Conservation (phyloP, 306 rosid genomes). For the Prunus mume region DNA sequence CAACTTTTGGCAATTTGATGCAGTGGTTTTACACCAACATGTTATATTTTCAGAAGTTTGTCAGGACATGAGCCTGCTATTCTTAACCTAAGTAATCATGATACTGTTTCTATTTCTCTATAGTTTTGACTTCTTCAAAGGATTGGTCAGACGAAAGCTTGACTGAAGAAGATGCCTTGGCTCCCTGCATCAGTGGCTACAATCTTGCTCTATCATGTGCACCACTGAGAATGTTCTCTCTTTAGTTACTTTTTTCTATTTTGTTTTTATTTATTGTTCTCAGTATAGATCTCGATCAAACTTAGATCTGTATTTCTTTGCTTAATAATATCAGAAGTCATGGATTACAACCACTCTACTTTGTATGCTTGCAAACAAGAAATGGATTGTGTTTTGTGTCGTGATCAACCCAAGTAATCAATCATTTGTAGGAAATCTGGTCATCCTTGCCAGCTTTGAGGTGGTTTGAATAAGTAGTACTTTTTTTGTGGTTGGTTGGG, state of each 20-base stretch:
- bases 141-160: slow-evolving; percentile 70
- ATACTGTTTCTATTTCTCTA: slow-evolving; percentile 25
- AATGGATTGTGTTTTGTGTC: not conserved
- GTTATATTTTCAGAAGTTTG: not conserved
- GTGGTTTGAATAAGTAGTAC: slow-evolving; percentile 7
- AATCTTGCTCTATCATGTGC: slow-evolving; percentile 22
- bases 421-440: slow-evolving; percentile 32
- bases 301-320: slow-evolving; percentile 8
- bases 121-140: slow-evolving; percentile 84
- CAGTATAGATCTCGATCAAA: slow-evolving; percentile 21
- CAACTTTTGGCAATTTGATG: not conserved
- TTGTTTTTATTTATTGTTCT: not conserved
- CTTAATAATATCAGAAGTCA: slow-evolving; percentile 14
- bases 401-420: slow-evolving; percentile 15
- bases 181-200: slow-evolving; percentile 31
- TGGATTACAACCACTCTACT: slow-evolving; percentile 19
- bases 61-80: not conserved
- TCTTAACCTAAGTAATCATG: slow-evolving; percentile 9
- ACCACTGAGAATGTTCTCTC: slow-evolving; percentile 9
- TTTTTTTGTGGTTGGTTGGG: not conserved
- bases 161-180: slow-evolving; percentile 39
- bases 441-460: slow-evolving; percentile 34
- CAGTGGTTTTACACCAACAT: not conserved
- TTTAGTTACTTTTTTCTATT: not conserved
- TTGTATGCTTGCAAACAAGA: slow-evolving; percentile 2